Evolutionary conservation across 169 alveolate genomes (phyloP), one percentile per base, ranked within the genome.

Genomic region (Plasmodium malariae): DNA sequence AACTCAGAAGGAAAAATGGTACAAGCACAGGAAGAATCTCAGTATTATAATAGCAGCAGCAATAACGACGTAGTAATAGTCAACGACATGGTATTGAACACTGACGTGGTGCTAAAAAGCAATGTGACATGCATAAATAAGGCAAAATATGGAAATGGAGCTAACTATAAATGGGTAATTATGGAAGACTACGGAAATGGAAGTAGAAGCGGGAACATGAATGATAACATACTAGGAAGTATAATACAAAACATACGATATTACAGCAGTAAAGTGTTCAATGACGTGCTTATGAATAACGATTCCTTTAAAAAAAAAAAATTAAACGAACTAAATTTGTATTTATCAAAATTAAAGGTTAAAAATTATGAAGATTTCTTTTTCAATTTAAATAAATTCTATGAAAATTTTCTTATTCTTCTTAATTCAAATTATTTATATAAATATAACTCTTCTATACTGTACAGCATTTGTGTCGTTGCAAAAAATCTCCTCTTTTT

Each of bases 361-460:
- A 83, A 69, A 36, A 83, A 83, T 43, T 26, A 36, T 37, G 63
- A 83, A 54, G 74, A 83, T 2, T 83, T 83, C 43, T 83, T 83
- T 54, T 68, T 67, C 34, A 83, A 68, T 28, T 83, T 83, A 45
- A 68, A 51, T 83, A 69, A 83, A 36, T 83, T 67, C 54, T 83
- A 67, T 59, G 91, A 83, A 68, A n/a, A 54, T 17, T 34, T 68
- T 21, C 45, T 69, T 3, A 43, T 28, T 6, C 57, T 83, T 14
- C 62, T 68, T 5, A 83, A 68, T 67, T 67, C 86, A 21, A 67
- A 69, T 83, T 65, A 83, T 37, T 14, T 83, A 37, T 59, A 43
- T 34, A 83, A 83, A 51, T 54, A 54, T 43, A 83, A 68, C 43
- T 69, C 91, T n/a, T 83, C 91, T 19, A 69, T 83, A 49, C 12